Conservation (phyloP, 2,329 filamentous ascomycete species). For the Rhinocladiella mackenziei region DNA sequence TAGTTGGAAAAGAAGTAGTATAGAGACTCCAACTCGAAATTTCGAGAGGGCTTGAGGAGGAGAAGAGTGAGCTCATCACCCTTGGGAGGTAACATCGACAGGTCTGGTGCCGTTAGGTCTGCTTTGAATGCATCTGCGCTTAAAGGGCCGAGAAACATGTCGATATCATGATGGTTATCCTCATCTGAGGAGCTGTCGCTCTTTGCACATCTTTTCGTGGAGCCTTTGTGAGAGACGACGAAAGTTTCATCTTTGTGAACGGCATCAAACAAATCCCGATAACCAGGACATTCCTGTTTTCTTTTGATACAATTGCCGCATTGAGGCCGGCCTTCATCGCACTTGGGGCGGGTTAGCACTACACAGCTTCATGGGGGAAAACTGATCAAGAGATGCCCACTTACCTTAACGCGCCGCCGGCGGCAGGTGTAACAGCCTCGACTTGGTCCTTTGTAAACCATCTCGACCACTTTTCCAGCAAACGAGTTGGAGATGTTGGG, state of each 20-base stretch:
- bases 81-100: background rate
- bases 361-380: background rate
- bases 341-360: slow-evolving; percentile 13
- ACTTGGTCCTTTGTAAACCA: slow-evolving; percentile 26
- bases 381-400: background rate
- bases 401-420: slow-evolving; percentile 22
- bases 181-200: background rate
- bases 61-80: background rate
- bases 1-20: slow-evolving; percentile 24
- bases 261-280: slow-evolving; percentile 19
- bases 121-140: background rate
- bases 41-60: slow-evolving; percentile 11
- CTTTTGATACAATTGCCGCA: slow-evolving; percentile 23
- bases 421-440: slow-evolving; percentile 20
- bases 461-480: no score
- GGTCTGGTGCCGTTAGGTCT: no score
- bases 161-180: background rate
- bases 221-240: slow-evolving; percentile 2
- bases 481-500: no score
- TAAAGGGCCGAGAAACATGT: background rate
- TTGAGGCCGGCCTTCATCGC: slow-evolving; percentile 17
- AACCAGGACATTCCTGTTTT: slow-evolving; percentile 18
- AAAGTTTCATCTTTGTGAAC: slow-evolving; percentile 19
- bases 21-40: slow-evolving; percentile 15
- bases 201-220: slow-evolving; percentile 6